Conservation (phyloP, 805 yeast species). For the Candida boleticola region DNA sequence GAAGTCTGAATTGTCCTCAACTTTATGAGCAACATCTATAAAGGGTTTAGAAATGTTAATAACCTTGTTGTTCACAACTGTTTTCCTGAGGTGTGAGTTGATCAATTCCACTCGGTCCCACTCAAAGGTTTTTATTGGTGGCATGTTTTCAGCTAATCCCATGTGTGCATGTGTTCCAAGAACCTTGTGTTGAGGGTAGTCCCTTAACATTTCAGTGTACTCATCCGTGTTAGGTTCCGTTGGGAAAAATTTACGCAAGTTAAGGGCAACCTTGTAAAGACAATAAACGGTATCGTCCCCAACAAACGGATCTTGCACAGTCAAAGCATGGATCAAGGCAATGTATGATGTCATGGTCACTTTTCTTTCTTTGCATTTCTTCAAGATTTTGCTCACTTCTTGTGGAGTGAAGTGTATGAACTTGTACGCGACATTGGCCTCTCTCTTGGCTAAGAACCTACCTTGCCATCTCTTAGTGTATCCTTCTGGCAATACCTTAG, state of each 20-base stretch:
- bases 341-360: constrained; percentile 36
- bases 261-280: constrained; percentile 28
- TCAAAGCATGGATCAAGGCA: constrained; percentile 21
- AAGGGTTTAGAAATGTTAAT: constrained; percentile 21
- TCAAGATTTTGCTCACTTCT: constrained; percentile 21
- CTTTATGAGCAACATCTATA: constrained; percentile 12
- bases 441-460: constrained; percentile 17
- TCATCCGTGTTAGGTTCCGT: neutral
- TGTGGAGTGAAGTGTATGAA: constrained; percentile 23
- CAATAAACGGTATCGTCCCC: constrained; percentile 21
- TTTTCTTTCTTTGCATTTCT: constrained; percentile 23
- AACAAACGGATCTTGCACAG: constrained; percentile 25
- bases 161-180: constrained; percentile 34
- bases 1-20: constrained; percentile 17
- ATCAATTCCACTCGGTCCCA: constrained; percentile 31
- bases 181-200: constrained; percentile 22
- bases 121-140: constrained; percentile 28
- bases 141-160: constrained; percentile 28
- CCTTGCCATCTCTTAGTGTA: constrained; percentile 30
- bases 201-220: neutral
- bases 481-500: constrained; percentile 18
- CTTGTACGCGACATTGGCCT: constrained; percentile 21
- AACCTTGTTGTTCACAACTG: constrained; percentile 20
- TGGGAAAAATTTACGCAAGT: constrained; percentile 28
- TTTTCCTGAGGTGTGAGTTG: constrained; percentile 15